Evolutionary conservation across 345 rosid genomes (phyloP), one percentile per base, ranked within the genome.

Genomic region (Populus alba): DNA sequence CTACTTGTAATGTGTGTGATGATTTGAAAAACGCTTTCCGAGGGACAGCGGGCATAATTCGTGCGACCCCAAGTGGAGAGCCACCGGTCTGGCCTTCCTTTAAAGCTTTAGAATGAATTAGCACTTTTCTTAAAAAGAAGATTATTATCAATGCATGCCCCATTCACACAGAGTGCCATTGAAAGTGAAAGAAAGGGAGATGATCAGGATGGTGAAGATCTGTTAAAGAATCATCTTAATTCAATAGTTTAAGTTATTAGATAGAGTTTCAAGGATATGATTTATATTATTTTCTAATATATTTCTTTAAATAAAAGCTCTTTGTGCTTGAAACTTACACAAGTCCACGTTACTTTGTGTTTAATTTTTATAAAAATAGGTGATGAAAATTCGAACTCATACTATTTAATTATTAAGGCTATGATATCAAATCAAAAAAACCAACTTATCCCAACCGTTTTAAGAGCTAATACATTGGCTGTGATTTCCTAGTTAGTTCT

Each of bases 21-120:
- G 80, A 84, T 75, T 72, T 70, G 75, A 43, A 80, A 61, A 80
- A 82, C 81, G 74, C 76, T 47, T 73, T n/a, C 41, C 27, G 49
- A 68, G 81, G 51, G 77, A 83, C 83, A 80, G 38, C 76, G 71
- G 49, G 81, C 77, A 86, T 83, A 75, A 86, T 80, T 79, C 41
- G 67, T 51, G 72, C 63, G 65, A 74, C 74, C 78, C 53, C 33
- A 49, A 72, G 70, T 72, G 71, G 75, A 23, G 22, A 49, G 69
- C 66, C 17, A 74, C 39, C 41, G 66, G 31, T 43, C 31, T 63
- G 69, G 31, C 68, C 70, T 55, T 68, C 37, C 25, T 23, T 38
- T 68, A 18, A 39, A 68, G 67, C 20, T 31, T 31, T 10, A 20
- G 25, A 68, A 35, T 51, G 39, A 20, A 55, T 20, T 25, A 47